Percentiles rank a stretch among this genome's conserved stretches.
Conservation (phyloP, 805 yeast species). For the Dipodascopsis tothii region DNA sequence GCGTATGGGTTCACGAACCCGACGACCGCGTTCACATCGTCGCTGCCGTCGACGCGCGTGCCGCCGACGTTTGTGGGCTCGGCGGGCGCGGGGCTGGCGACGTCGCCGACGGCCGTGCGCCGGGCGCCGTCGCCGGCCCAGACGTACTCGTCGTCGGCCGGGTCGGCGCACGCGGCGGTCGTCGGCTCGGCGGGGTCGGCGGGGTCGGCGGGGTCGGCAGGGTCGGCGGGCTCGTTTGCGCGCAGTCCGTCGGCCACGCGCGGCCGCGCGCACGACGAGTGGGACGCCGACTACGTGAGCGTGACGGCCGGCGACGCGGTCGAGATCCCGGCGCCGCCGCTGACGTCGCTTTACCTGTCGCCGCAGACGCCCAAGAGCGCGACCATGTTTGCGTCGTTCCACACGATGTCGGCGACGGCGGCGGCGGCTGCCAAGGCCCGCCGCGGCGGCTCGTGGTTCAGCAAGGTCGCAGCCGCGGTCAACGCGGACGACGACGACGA, state of each 20-base stretch:
- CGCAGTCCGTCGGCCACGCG: too few species aligned
- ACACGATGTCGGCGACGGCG: conserved; percentile 44
- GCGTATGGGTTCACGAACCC: too few species aligned
- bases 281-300: conserved; percentile 1
- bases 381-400: conserved; percentile 24
- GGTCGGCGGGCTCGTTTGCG: not conserved
- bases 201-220: not conserved
- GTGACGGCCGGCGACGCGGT: not conserved
- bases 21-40: not conserved
- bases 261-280: too few species aligned
- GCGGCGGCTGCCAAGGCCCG: conserved; percentile 36
- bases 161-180: not conserved
- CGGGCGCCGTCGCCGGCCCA: not conserved
- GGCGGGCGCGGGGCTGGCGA: not conserved
- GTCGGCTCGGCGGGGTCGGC: not conserved
- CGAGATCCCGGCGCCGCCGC: conserved; percentile 13
- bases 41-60: not conserved
- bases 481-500: conserved; percentile 40
- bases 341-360: conserved; percentile 13
- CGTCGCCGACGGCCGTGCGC: not conserved
- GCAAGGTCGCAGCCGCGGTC: conserved; percentile 44
- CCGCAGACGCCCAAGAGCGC: conserved; percentile 5
- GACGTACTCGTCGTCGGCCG: not conserved
- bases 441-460: conserved; percentile 30
- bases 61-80: not conserved